Conservation (phyloP, 352 stramenopile species). For the Halophytophthora polymorphica region DNA sequence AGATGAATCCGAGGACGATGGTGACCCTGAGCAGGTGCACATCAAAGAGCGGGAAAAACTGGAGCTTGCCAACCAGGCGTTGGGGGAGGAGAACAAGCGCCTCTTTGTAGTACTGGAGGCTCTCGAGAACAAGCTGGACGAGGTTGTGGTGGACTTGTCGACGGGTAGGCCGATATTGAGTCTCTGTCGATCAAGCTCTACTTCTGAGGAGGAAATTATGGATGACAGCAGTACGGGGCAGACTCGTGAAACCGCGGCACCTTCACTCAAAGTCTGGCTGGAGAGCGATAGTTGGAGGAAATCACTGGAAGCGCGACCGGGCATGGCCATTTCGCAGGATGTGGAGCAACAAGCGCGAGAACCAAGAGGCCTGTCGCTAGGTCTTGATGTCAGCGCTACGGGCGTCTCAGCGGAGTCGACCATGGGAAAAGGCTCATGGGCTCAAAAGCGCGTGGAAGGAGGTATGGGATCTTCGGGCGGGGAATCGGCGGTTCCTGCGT, state of each 20-base stretch:
- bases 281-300: slow-evolving; percentile 48
- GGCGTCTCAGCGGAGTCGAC: too few relatives aligned
- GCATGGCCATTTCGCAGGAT: slow-evolving; percentile 5
- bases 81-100: slow-evolving; percentile 50
- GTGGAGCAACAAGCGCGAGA: slow-evolving; percentile 1
- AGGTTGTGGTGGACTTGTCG: slow-evolving; percentile 40
- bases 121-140: slow-evolving; percentile 45
- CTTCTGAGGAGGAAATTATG: slow-evolving; percentile 1
- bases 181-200: slow-evolving; percentile 14
- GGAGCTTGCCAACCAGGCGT: slow-evolving; percentile 29
- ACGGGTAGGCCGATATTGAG: slow-evolving; percentile 35
- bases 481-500: background rate
- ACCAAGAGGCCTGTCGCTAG: background rate
- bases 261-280: slow-evolving; percentile 57
- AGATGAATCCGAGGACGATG: too few relatives aligned
- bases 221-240: slow-evolving; percentile 1
- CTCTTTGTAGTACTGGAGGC: slow-evolving; percentile 45
- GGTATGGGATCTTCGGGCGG: too few relatives aligned
- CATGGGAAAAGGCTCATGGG: too few relatives aligned
- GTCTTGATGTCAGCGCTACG: background rate
- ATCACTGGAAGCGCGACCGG: slow-evolving; percentile 21
- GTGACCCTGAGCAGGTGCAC: slow-evolving; percentile 14
- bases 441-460: too few relatives aligned
- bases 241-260: slow-evolving; percentile 15
- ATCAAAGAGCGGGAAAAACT: slow-evolving; percentile 27